Percentiles rank a stretch among this genome's conserved stretches.
These are phyloP conservation scores for Niveomyces coronatus DNA, from an alignment of 2,329 filamentous ascomycete genomes.

Conservation along the genomic window DNA sequence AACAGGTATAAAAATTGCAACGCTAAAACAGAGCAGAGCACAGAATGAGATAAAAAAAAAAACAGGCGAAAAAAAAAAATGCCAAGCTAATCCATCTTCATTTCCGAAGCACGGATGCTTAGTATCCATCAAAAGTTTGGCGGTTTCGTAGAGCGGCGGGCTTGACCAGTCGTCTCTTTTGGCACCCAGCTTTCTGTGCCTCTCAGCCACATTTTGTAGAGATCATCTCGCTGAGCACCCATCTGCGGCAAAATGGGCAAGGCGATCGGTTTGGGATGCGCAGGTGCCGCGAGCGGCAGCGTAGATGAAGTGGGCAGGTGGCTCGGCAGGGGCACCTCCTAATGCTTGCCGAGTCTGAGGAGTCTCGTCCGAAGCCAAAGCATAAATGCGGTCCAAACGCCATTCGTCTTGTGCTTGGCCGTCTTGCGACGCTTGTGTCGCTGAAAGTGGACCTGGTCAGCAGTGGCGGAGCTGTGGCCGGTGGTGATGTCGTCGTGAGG, in stretches of 20 bases:
- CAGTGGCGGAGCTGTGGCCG: slow-evolving; percentile 18
- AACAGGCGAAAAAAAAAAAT: not conserved
- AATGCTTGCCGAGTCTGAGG: slow-evolving; percentile 30
- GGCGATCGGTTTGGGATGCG: not conserved
- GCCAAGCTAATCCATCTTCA: not conserved
- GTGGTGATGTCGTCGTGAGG: slow-evolving; percentile 5
- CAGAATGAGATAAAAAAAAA: not conserved
- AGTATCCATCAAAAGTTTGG: too few species aligned
- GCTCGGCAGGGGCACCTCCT: slow-evolving; percentile 14
- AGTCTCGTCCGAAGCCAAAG: slow-evolving; percentile 51
- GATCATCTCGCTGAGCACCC: too few species aligned
- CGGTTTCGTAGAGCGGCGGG: too few species aligned
- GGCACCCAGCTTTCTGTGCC: too few species aligned
- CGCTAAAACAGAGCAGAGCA: slow-evolving; percentile 7
- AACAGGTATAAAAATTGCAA: slow-evolving; percentile 1
- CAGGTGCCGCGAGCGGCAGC: not conserved
- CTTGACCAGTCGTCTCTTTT: too few species aligned
- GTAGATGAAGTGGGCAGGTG: not conserved
- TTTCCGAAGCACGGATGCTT: not conserved
- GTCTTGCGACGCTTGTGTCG: slow-evolving; percentile 32
- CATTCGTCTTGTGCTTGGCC: slow-evolving; percentile 50
- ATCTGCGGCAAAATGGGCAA: not conserved
- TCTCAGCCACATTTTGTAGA: too few species aligned
- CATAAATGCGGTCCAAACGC: slow-evolving; percentile 52
- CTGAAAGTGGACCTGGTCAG: slow-evolving; percentile 35